Evolutionary conservation across 495 filamentous ascomycete genomes (phyloP), one percentile per base, ranked within the genome.

Genomic region (Geoglossum glabrum): DNA sequence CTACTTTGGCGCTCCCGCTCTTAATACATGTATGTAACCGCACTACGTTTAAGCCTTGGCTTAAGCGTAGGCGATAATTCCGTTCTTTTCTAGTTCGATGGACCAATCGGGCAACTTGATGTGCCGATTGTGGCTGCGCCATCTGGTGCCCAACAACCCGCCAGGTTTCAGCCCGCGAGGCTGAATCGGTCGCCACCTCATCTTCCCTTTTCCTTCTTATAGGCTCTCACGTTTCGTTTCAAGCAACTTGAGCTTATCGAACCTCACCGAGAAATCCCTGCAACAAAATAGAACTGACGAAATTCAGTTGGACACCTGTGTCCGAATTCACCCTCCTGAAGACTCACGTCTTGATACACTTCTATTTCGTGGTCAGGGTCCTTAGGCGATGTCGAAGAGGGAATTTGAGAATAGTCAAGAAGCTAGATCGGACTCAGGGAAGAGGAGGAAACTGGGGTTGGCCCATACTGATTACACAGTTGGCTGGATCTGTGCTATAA

Each of bases 381-480:
- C 52, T 55, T 55, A 33, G 52, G 33, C 8, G 28, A 55, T 55
- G 52, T 27, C 25, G 36, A 55, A 27, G 52, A 3, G 28, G 33
- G 52, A 55, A 55, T 55, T 55, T 55, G 23, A 34, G 21, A 55
- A 55, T 55, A 55, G 33, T 55, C 52, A 27, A 55, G 52, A 34
- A 55, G 52, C 21, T 55, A 55, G 7, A 55, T 55, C 15, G 52
- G 26, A 27, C 52, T 19, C 30, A 55, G 52, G 33, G 26, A 55
- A 55, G 25, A 55, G 52, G 36, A 15, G 36, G 52, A 34, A 38
- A 21, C 52, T 17, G 52, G 28, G 28, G 55, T 57, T 45, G 33
- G 28, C 31, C 19, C 33, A 38, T 57, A 15, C 17, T 15, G 36
- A 40, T 40, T 40, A 40, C 13, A 40, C 36, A 40, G 36, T 40